These are phyloP conservation scores for Dicorynia guianensis DNA, from an alignment of 306 rosid species.

Conservation along the genomic window DNA sequence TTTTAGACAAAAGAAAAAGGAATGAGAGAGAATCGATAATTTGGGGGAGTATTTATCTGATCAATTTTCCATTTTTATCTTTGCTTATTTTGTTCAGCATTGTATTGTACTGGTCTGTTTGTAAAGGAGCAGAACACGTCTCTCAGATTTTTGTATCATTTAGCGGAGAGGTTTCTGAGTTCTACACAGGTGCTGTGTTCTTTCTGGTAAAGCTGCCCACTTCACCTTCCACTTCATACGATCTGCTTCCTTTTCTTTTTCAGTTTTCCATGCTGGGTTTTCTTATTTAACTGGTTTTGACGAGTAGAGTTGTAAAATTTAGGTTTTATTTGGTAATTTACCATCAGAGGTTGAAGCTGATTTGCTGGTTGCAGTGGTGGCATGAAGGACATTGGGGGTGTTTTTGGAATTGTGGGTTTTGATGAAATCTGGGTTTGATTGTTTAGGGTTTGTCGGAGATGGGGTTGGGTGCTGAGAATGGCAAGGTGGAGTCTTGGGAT, in stretches of 20 bases:
- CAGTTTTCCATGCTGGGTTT: conserved; percentile 20
- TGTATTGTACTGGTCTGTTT: conserved; percentile 71
- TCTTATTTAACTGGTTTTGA: background rate
- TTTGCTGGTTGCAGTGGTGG: conserved; percentile 39
- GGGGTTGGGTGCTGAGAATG: conserved; percentile 80
- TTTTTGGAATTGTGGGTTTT: conserved; percentile 51
- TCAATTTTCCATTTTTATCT: conserved; percentile 7
- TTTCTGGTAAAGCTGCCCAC: conserved; percentile 39
- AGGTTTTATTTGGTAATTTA: conserved; percentile 24
- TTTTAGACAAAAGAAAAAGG: background rate
- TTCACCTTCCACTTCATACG: conserved; percentile 31
- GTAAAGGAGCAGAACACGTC: conserved; percentile 39
- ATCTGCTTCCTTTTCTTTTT: conserved; percentile 33
- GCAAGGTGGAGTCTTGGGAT: conserved; percentile 74
- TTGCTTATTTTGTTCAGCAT: conserved; percentile 42
- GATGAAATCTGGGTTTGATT: conserved; percentile 56
- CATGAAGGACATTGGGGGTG: conserved; percentile 42
- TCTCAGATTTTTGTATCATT: conserved; percentile 62
- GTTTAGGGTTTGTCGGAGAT: conserved; percentile 57
- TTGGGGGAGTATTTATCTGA: conserved; percentile 32
- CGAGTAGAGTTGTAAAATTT: conserved; percentile 39
- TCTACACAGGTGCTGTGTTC: conserved; percentile 46
- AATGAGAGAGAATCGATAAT: conserved; percentile 48
- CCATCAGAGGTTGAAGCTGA: conserved; percentile 35
- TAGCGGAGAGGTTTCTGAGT: conserved; percentile 58